Evolutionary conservation across 2,329 filamentous ascomycete species (phyloP).

Genomic region (Chrysosporium keratinophilum): DNA sequence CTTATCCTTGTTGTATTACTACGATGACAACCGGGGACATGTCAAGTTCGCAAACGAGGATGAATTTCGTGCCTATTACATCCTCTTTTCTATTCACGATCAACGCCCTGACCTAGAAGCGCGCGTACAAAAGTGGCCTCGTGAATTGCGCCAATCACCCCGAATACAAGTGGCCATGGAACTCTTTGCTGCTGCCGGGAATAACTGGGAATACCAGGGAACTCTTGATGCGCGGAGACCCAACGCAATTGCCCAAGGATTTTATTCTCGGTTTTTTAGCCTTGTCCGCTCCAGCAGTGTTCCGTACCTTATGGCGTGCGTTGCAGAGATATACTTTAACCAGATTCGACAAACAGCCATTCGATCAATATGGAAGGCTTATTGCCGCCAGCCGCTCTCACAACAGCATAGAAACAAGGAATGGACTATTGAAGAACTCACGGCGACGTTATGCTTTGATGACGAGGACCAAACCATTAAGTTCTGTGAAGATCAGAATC

Average conservation of each 20-base stretch:
- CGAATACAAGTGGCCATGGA: constrained; percentile 48
- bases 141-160: constrained; percentile 40
- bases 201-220: constrained; percentile 43
- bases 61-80: constrained; percentile 55
- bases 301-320: constrained; percentile 54
- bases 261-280: constrained; percentile 49
- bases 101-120: constrained; percentile 47
- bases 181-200: constrained; percentile 47
- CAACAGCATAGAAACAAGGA: constrained; percentile 43
- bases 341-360: constrained; percentile 48
- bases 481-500: constrained; percentile 46
- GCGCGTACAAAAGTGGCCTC: constrained; percentile 47
- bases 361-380: constrained; percentile 45
- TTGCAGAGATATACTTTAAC: constrained; percentile 54
- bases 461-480: constrained; percentile 42
- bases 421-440: constrained; percentile 47
- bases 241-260: constrained; percentile 47
- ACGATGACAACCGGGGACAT: constrained; percentile 44
- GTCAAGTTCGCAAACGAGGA: constrained; percentile 47
- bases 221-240: constrained; percentile 40
- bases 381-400: constrained; percentile 40
- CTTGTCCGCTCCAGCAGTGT: constrained; percentile 45
- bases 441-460: constrained; percentile 46
- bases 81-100: constrained; percentile 47
- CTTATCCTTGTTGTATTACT: constrained; percentile 51